These are phyloP conservation scores for Astragalus membranaceus DNA, from an alignment of 306 rosid species.

Conservation along the genomic window DNA sequence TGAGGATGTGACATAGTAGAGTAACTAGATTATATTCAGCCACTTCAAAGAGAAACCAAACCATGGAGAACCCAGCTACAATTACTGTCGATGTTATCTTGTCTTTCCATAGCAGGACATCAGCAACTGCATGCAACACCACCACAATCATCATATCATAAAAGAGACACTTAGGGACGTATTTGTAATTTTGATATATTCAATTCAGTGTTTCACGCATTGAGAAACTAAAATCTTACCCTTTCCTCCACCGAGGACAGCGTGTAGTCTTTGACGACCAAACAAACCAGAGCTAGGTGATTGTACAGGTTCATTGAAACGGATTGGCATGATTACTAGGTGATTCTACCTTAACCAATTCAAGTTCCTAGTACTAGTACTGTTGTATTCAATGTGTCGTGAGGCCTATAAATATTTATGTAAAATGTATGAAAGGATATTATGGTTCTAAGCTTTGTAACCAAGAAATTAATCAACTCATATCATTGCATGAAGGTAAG, in stretches of 20 bases:
- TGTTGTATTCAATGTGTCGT: not conserved
- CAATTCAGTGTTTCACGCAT: too few species aligned
- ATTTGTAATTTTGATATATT: too few species aligned
- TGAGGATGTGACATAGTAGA: slow-evolving; percentile 45
- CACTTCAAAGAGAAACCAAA: slow-evolving; percentile 62
- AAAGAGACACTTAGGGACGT: not conserved
- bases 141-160: not conserved
- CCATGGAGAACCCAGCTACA: slow-evolving; percentile 31
- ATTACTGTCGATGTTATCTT: slow-evolving; percentile 37
- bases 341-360: not conserved
- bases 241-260: slow-evolving; percentile 45
- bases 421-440: not conserved
- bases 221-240: slow-evolving; percentile 18
- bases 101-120: slow-evolving; percentile 56
- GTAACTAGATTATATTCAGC: slow-evolving; percentile 48
- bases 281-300: not conserved
- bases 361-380: slow-evolving; percentile 1
- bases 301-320: not conserved
- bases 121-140: slow-evolving; percentile 58
- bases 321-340: slow-evolving; percentile 24
- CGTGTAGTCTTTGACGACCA: slow-evolving; percentile 31
- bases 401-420: not conserved
- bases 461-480: slow-evolving; percentile 29
- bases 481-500: slow-evolving; percentile 26
- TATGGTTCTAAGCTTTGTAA: slow-evolving; percentile 41